Base-by-base conservation (phyloP, 163 green algal species). In the Scenedesmus sp. region DNA sequence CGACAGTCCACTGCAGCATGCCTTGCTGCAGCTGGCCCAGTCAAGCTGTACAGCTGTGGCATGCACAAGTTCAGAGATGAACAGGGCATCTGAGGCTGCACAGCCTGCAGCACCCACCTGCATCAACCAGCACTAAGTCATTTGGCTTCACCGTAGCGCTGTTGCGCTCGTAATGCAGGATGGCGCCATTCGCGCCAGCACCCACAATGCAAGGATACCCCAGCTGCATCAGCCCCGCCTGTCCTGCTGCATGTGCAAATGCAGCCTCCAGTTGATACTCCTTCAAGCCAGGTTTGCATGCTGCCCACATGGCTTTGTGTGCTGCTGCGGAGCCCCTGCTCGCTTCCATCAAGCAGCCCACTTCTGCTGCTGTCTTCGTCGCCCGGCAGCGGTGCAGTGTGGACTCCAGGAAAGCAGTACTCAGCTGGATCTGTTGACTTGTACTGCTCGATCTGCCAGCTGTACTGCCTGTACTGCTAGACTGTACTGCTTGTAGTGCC, bases 261-360 rank as follows among this genome's bases (percentile, higher is more conserved):
- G 84, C 93, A 2, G 94, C 94, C 79, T 96, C 95, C 56, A 97
- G 88, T 88, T 96, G 92, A 83, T 89, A 96, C 91, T 96, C 94
- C n/a, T 10, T 82, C 60, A 90, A 1, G 82, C 94, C 93, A 34
- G 94, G 94, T 34, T 70, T 73, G 82, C 84, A 91, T 2, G 88
- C 82, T 56, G 74, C 34, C 94, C 93, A 96, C 87, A 96, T 89
- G 26, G 91, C 92, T 56, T 94, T 91, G 82, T 97, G 95, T 7
- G 93, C 95, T n/a, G 60, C 66, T 1, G 76, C 87, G 15, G 64
- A 92, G 13, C 92, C 91, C 0, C 52, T 2, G 84, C 90, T 95
- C 0, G 93, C 94, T n/a, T 88, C 55, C 52, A 93, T 79, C 34
- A 95, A 26, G 62, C 93, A 95, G 15, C 76, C 93, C 0, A 96